Conservation (phyloP, 768 basidiomycete species). For the Vararia minispora region DNA sequence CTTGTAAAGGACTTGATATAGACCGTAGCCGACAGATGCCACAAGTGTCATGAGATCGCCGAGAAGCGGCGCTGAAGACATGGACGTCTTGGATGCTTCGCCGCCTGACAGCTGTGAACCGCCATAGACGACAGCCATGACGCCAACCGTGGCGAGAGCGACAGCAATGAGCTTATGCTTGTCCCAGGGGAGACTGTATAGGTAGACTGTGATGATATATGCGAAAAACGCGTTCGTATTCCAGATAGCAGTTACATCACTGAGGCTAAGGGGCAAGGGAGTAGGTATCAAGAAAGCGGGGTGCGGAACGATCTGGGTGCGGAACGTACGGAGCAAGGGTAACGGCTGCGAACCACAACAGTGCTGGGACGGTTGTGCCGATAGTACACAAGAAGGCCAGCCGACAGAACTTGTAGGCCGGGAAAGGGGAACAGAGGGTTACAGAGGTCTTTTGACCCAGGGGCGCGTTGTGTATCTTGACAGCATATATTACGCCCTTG, state of each 20-base stretch:
- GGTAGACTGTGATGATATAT: slow-evolving; percentile 72
- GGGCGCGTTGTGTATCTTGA: slow-evolving; percentile 24
- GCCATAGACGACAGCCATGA: slow-evolving; percentile 77
- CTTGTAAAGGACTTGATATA: slow-evolving; percentile 84
- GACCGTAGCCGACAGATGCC: slow-evolving; percentile 60
- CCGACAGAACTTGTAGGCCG: slow-evolving; percentile 24
- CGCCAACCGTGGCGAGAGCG: slow-evolving; percentile 69
- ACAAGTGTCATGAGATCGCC: slow-evolving; percentile 67
- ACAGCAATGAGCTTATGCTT: slow-evolving; percentile 59
- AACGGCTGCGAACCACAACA: slow-evolving; percentile 71
- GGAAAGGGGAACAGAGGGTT: slow-evolving; percentile 14
- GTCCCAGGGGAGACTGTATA: slow-evolving; percentile 57
- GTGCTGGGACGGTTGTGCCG: slow-evolving; percentile 49
- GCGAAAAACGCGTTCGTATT: slow-evolving; percentile 89
- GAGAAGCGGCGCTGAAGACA: slow-evolving; percentile 42
- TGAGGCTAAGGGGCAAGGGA: slow-evolving; percentile 35
- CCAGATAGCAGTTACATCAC: slow-evolving; percentile 74
- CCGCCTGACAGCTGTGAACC: slow-evolving; percentile 15
- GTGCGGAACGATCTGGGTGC: too few relatives aligned
- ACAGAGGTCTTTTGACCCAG: background rate
- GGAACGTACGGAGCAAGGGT: slow-evolving; percentile 57
- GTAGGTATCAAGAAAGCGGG: too few relatives aligned
- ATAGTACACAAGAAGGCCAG: slow-evolving; percentile 29
- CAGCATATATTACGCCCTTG: slow-evolving; percentile 37
- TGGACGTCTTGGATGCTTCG: slow-evolving; percentile 1